These are phyloP conservation scores for Bassia scoparia DNA, from an alignment of 148 eudicot genomes.

Conservation along the genomic window DNA sequence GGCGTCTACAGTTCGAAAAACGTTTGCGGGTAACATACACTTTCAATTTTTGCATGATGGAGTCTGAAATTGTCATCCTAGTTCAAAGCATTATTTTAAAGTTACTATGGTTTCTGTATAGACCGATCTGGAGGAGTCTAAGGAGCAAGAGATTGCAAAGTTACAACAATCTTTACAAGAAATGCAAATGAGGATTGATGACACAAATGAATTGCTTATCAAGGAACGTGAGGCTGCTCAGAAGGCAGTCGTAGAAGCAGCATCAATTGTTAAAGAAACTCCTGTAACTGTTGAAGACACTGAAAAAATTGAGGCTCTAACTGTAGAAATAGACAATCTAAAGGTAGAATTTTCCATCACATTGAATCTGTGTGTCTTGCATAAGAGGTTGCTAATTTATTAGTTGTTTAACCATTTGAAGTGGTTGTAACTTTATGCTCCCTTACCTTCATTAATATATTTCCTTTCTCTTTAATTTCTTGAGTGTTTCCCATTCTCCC, in stretches of 20 bases:
- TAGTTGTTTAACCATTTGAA: neutral
- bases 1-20: conserved; percentile 79
- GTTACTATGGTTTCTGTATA: conserved; percentile 28
- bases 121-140: conserved; percentile 83
- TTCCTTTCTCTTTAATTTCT: neutral
- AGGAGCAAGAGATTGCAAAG: conserved; percentile 64
- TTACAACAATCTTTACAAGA: conserved; percentile 65
- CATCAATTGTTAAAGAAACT: conserved; percentile 51
- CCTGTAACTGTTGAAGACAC: conserved; percentile 72
- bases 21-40: conserved; percentile 65
- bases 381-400: neutral
- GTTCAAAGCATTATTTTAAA: neutral
- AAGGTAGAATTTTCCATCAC: conserved; percentile 45
- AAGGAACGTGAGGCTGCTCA: conserved; percentile 60
- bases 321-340: conserved; percentile 63
- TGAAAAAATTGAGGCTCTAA: conserved; percentile 51
- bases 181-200: conserved; percentile 57
- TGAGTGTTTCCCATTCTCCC: neutral
- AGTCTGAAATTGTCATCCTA: neutral
- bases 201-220: conserved; percentile 49
- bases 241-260: conserved; percentile 63
- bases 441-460: neutral
- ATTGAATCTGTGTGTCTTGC: neutral
- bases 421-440: neutral
- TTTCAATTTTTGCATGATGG: neutral